A percentile compares a stretch with the other conserved stretches of the same genome.
phyloP scores from a whole-genome alignment of 148 eudicot species.

The Nyssa sinensis region DNA sequence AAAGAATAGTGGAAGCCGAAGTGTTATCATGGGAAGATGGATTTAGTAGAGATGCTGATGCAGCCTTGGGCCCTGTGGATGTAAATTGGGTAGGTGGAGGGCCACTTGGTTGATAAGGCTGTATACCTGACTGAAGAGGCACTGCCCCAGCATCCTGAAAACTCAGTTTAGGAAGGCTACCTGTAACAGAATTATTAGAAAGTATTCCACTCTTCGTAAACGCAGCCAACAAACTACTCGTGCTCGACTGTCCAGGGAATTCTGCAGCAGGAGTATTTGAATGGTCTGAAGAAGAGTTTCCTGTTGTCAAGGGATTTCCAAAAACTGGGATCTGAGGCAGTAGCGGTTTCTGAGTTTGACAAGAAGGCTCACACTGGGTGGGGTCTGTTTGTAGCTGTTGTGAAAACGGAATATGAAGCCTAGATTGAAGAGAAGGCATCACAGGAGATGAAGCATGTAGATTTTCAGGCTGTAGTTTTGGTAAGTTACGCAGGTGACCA shows the following conservation, averaged over 20 bases:
- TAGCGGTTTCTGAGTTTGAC: slow-evolving; percentile 24
- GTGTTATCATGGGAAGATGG: slow-evolving; percentile 24
- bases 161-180: too few relatives aligned
- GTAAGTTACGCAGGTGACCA: slow-evolving; percentile 29
- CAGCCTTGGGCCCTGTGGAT: slow-evolving; percentile 19
- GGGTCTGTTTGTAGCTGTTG: slow-evolving; percentile 30
- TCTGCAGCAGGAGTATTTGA: slow-evolving; percentile 36
- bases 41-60: slow-evolving; percentile 13
- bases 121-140: slow-evolving; percentile 20
- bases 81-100: slow-evolving; percentile 26
- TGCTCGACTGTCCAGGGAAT: slow-evolving; percentile 28
- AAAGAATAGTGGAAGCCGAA: slow-evolving; percentile 10
- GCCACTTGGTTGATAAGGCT: slow-evolving; percentile 33
- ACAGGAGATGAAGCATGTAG: slow-evolving; percentile 29
- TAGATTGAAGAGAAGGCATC: slow-evolving; percentile 32
- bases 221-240: slow-evolving; percentile 60
- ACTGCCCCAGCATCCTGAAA: slow-evolving; percentile 10
- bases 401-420: slow-evolving; percentile 27
- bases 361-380: slow-evolving; percentile 38
- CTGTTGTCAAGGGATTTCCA: slow-evolving; percentile 28
- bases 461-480: slow-evolving; percentile 34
- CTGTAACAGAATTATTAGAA: slow-evolving; percentile 19
- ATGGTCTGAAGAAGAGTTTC: slow-evolving; percentile 31
- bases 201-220: slow-evolving; percentile 52
- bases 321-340: slow-evolving; percentile 20